phyloP scores from a whole-genome alignment of 768 basidiomycete genomes.

The Gloeopeniophorella convolvens region DNA sequence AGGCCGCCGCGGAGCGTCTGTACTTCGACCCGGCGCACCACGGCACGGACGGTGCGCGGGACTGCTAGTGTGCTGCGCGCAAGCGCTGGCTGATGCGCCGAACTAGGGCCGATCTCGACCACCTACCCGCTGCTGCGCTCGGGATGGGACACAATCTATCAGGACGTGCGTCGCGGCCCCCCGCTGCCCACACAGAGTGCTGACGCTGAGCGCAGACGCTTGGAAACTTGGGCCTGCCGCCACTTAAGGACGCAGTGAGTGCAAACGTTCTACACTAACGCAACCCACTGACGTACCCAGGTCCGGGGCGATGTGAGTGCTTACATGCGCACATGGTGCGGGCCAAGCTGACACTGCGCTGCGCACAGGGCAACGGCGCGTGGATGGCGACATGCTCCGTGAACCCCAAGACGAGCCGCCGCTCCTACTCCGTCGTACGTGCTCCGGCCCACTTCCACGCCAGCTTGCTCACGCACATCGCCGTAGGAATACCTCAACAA shows the following conservation, averaged over 20 bases:
- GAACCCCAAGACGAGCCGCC: constrained; percentile 8
- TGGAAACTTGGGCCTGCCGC: constrained; percentile 6
- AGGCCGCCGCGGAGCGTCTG: constrained; percentile 1
- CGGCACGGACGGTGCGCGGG: constrained; percentile 5
- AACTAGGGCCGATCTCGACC: constrained; percentile 2
- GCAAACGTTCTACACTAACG: background rate
- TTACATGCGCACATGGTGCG: background rate
- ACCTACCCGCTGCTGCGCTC: constrained; percentile 3
- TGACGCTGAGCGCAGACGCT: constrained; percentile 8
- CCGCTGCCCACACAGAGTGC: too few species aligned
- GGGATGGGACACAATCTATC: constrained; percentile 12
- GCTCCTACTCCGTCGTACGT: constrained; percentile 13
- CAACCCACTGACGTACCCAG: background rate
- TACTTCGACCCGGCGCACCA: constrained; percentile 8
- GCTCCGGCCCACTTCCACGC: background rate
- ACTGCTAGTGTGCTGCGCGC: background rate
- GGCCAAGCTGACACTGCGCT: background rate
- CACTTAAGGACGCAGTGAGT: constrained; percentile 5
- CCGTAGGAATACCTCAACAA: constrained; percentile 10
- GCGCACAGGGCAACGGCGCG: constrained; percentile 8
- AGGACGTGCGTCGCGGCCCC: constrained; percentile 1
- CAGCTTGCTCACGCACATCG: background rate
- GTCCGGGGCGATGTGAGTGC: constrained; percentile 5
- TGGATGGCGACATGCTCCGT: constrained; percentile 15
- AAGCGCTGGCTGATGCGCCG: background rate